A percentile compares a stretch with the other conserved stretches of the same genome.
phyloP scores from a whole-genome alignment of 2,329 filamentous ascomycete genomes.

The Diaporthe sp. region DNA sequence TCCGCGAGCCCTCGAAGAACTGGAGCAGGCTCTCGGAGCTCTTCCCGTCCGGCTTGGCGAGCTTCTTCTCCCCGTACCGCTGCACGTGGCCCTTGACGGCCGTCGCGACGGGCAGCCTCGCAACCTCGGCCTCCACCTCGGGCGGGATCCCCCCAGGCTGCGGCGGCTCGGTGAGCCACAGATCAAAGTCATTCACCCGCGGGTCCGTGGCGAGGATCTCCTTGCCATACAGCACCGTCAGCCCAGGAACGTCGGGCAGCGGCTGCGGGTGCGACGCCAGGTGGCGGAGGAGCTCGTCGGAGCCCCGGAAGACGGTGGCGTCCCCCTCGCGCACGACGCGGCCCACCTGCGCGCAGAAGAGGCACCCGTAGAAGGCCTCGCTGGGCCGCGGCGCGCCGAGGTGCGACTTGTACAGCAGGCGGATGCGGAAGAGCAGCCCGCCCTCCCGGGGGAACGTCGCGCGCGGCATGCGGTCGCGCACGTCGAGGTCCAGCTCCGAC shows the following conservation, averaged over 20 bases:
- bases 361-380: constrained; percentile 55
- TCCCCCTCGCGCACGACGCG: constrained; percentile 55
- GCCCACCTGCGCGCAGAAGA: constrained; percentile 55
- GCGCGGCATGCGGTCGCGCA: constrained; percentile 26
- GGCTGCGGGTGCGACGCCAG: constrained; percentile 57
- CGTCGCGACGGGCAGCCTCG: constrained; percentile 51
- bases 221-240: constrained; percentile 55
- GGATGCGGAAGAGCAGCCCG: constrained; percentile 55
- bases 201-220: constrained; percentile 34
- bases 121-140: neutral
- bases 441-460: constrained; percentile 33
- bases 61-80: constrained; percentile 51
- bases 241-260: constrained; percentile 53
- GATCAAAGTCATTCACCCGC: constrained; percentile 45
- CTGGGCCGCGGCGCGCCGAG: constrained; percentile 49
- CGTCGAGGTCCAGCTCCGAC: constrained; percentile 38
- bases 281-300: constrained; percentile 56
- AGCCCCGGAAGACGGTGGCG: constrained; percentile 56
- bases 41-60: constrained; percentile 51
- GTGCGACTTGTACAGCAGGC: constrained; percentile 60
- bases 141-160: constrained; percentile 48
- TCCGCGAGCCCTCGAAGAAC: constrained; percentile 61
- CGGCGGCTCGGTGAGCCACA: constrained; percentile 50
- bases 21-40: constrained; percentile 52
- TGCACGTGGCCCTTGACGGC: constrained; percentile 54